phyloP scores from a whole-genome alignment of 148 eudicot species.

The Rhododendron henanense region DNA sequence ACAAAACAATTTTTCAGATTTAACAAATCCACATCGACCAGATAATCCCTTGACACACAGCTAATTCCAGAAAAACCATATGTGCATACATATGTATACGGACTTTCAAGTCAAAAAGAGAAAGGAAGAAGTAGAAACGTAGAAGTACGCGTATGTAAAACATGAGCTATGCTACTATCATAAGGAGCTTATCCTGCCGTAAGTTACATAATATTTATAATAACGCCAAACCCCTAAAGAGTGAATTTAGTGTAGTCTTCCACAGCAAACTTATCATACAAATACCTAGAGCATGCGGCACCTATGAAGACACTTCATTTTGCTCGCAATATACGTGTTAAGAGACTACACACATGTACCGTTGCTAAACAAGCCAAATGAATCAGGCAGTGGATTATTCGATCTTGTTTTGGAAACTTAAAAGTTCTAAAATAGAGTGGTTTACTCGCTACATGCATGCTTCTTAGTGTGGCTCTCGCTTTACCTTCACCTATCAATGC shows the following conservation, averaged over 20 bases:
- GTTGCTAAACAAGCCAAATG: neutral
- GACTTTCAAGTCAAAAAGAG: neutral
- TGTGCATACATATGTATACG: neutral
- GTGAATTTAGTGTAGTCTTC: neutral
- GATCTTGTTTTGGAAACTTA: neutral
- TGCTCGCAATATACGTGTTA: neutral
- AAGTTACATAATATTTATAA: neutral
- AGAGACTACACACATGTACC: neutral
- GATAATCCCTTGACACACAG: neutral
- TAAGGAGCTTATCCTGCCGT: neutral
- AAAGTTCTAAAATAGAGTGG: neutral
- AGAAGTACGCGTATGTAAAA: neutral
- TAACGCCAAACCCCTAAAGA: neutral
- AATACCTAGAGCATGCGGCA: neutral
- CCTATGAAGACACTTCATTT: neutral
- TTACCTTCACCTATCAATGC: neutral
- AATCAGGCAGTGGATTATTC: neutral
- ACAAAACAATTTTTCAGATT: no score
- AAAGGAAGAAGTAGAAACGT: neutral
- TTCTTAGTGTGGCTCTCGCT: neutral
- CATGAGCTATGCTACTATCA: neutral
- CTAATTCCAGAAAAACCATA: neutral
- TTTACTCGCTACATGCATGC: neutral
- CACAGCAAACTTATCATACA: neutral
- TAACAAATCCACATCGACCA: neutral